phyloP scores from a whole-genome alignment of 2,329 filamentous ascomycete species.

The Lachnum nothofagi region DNA sequence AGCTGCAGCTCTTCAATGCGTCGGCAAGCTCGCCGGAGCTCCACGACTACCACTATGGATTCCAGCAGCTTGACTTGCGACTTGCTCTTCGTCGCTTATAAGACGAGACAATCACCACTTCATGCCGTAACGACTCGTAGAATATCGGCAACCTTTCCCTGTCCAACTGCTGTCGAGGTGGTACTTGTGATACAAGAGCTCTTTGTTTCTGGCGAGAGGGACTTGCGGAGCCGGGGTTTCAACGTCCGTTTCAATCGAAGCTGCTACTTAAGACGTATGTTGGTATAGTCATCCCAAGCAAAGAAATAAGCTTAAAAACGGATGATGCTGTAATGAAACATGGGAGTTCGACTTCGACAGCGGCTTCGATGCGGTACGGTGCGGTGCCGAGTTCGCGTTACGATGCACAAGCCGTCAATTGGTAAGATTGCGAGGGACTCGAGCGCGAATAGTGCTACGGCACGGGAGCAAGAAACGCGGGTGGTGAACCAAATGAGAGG shows the following conservation, averaged over 20 bases:
- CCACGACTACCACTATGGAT: background rate
- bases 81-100: background rate
- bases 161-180: background rate
- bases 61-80: background rate
- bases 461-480: slow-evolving; percentile 5
- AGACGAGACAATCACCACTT: background rate
- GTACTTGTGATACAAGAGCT: background rate
- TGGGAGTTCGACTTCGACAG: slow-evolving; percentile 12
- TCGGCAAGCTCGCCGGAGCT: slow-evolving; percentile 4
- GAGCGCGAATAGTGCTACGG: slow-evolving; percentile 4
- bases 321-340: slow-evolving; percentile 12
- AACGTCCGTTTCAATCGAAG: slow-evolving; percentile 4
- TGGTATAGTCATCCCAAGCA: slow-evolving; percentile 7
- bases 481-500: background rate
- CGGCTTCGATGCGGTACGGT: background rate
- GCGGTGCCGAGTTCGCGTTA: slow-evolving; percentile 15
- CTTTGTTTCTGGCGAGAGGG: background rate
- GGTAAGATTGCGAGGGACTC: slow-evolving; percentile 2
- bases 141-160: background rate
- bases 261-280: background rate
- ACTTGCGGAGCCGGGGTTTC: background rate
- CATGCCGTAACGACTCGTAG: background rate
- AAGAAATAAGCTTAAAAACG: background rate
- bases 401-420: slow-evolving; percentile 16
- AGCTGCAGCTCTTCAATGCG: slow-evolving; percentile 16